Base-by-base conservation (phyloP, 148 eudicot species). In the Heliosperma pusillum region DNA sequence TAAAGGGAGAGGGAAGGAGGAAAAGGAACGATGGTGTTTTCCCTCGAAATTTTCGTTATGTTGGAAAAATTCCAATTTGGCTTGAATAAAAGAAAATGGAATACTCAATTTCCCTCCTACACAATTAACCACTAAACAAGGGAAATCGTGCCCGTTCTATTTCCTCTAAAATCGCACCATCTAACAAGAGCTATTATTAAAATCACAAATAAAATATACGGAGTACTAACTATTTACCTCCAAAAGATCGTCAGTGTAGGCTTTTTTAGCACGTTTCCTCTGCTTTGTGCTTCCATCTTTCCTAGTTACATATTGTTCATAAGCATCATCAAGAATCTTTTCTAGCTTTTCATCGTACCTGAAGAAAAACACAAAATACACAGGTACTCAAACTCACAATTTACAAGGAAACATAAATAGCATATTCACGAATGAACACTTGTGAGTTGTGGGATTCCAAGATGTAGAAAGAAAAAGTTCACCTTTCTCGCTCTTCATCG, bases 401-500 rank as follows among this genome's bases (percentile, higher is more conserved):
- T n/a, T 20, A 69, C 58, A 20, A 17, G 17, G n/a, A 44, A 36
- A 26, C 56, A 13, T 57, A 66, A 7, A 42, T 59, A 11, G 13
- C 59, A 59, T 60, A 36, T 63, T 10, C 50, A 77, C 67, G 8
- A n/a, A 68, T 2, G 47, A 73, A 33, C 16, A 79, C 9, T 59
- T 12, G 25, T 1, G 7, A 44, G 27, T 59, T 12, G 25, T 1
- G 7, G 52, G 27, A 20, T 11, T 25, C 16, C 40, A 7, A 13
- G 9, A 56, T 30, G 2, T 21, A 13, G n/a, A 40, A 47, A 56
- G 27, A 29, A 30, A 4, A 15, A 0, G 26, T 2, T 19, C 62
- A 93, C 98, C 88, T 79, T 75, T 70, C 83, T 33, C 91, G 85
- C 75, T 93, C 97, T 75, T 91, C 93, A 59, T 93, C 97, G 71